phyloP scores from a whole-genome alignment of 1,139 yeast species.

The Kodamaea anthophila region DNA sequence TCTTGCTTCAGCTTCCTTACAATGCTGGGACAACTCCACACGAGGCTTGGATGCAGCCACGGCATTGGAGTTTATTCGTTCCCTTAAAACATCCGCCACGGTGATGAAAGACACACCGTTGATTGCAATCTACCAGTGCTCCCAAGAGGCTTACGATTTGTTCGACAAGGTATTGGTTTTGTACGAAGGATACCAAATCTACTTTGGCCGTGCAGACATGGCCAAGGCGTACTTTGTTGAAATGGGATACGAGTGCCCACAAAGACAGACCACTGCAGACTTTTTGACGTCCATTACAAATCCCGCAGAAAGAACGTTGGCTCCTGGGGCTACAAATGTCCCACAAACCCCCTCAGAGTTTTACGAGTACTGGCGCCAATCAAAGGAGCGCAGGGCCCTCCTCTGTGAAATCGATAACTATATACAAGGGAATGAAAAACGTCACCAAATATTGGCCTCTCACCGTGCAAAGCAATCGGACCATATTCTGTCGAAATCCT shows the following conservation, averaged over 20 bases:
- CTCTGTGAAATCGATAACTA: conserved; percentile 27
- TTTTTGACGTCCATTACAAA: conserved; percentile 55
- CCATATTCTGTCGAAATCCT: conserved; percentile 45
- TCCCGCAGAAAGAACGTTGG: conserved; percentile 41
- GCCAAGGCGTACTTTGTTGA: conserved; percentile 19
- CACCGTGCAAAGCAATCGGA: conserved; percentile 58
- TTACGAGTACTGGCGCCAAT: conserved; percentile 55
- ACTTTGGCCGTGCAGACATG: conserved; percentile 15
- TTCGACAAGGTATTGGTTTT: conserved; percentile 22
- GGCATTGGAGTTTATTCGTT: conserved; percentile 21
- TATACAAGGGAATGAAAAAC: conserved; percentile 15
- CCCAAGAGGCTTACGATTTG: conserved; percentile 23
- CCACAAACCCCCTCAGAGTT: conserved; percentile 70
- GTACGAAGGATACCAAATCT: conserved; percentile 24
- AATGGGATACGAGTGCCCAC: conserved; percentile 39
- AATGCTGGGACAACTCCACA: conserved; percentile 23
- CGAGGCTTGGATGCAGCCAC: conserved; percentile 23
- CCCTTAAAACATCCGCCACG: conserved; percentile 22
- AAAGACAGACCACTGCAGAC: conserved; percentile 54
- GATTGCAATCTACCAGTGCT: conserved; percentile 25
- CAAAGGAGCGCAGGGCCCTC: conserved; percentile 42
- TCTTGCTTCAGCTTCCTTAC: conserved; percentile 15
- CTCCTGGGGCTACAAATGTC: conserved; percentile 46
- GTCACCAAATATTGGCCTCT: conserved; percentile 36
- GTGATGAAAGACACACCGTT: conserved; percentile 21